A percentile compares a stretch with the other conserved stretches of the same genome.
Evolutionary conservation across 225 moss, liverwort and hornwort genomes (phyloP).

Genomic region (Marchantia polymorpha): DNA sequence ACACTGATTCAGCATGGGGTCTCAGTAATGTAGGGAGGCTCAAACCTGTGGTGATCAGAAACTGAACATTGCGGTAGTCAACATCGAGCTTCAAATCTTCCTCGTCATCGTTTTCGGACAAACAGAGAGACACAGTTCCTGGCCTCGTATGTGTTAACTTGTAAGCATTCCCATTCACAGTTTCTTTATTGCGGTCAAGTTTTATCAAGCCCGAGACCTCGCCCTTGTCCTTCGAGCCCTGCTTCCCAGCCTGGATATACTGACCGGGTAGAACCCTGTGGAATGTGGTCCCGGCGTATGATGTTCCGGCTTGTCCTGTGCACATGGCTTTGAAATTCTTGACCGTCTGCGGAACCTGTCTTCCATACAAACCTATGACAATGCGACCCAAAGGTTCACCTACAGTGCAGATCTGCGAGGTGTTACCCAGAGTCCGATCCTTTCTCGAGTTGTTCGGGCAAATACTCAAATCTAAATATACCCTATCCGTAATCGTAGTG

Average conservation of each 20-base stretch:
- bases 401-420: slow-evolving; percentile 71
- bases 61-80: slow-evolving; percentile 94
- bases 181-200: slow-evolving; percentile 79
- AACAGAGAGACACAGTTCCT: slow-evolving; percentile 82
- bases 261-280: slow-evolving; percentile 86
- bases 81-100: slow-evolving; percentile 64
- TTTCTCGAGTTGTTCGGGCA: slow-evolving; percentile 75
- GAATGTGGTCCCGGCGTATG: slow-evolving; percentile 83
- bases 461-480: slow-evolving; percentile 76
- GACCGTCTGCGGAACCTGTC: slow-evolving; percentile 93
- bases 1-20: too few species aligned
- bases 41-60: slow-evolving; percentile 88
- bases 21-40: not conserved
- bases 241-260: slow-evolving; percentile 83
- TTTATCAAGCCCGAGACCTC: slow-evolving; percentile 60
- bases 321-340: slow-evolving; percentile 91
- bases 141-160: slow-evolving; percentile 70
- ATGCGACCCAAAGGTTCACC: slow-evolving; percentile 85
- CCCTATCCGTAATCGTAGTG: slow-evolving; percentile 86
- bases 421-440: slow-evolving; percentile 85
- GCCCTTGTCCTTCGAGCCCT: slow-evolving; percentile 83
- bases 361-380: slow-evolving; percentile 90
- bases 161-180: slow-evolving; percentile 64
- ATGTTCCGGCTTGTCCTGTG: slow-evolving; percentile 66
- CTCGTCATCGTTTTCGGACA: slow-evolving; percentile 90